phyloP scores from a whole-genome alignment of 495 filamentous ascomycete species.

The Chaetomium cochliodes region DNA sequence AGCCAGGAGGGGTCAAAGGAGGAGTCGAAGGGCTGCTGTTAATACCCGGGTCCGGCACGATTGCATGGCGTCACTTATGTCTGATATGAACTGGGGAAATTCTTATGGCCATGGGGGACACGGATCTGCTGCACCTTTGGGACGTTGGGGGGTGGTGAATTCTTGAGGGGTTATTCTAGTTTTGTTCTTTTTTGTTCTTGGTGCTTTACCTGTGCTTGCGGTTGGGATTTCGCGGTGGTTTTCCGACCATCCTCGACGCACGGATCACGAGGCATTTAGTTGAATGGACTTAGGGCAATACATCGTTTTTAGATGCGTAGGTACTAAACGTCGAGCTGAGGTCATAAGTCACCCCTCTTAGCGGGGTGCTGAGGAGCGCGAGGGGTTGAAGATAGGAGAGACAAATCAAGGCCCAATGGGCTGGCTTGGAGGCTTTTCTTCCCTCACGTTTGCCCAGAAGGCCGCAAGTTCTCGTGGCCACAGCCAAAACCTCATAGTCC shows the following conservation, averaged over 20 bases:
- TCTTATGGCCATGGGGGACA: constrained; percentile 40
- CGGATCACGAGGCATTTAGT: constrained; percentile 36
- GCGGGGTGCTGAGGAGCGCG: not conserved
- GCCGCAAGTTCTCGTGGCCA: not conserved
- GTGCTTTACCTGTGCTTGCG: constrained; percentile 30
- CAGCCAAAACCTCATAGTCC: not conserved
- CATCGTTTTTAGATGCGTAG: constrained; percentile 20
- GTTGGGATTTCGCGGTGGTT: constrained; percentile 29
- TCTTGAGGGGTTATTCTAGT: constrained; percentile 34
- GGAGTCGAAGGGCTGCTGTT: constrained; percentile 83
- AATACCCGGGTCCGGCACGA: constrained; percentile 42
- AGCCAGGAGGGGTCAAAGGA: constrained; percentile 64
- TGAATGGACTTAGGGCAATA: constrained; percentile 35
- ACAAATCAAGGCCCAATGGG: not conserved
- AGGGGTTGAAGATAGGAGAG: not conserved
- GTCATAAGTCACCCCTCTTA: not conserved
- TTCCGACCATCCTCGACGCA: constrained; percentile 26
- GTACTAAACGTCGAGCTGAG: not conserved
- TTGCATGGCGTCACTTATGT: constrained; percentile 52
- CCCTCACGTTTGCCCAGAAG: not conserved
- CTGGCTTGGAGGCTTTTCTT: not conserved
- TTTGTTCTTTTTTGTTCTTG: constrained; percentile 36
- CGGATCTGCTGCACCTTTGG: constrained; percentile 40
- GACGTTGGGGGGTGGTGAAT: constrained; percentile 26
- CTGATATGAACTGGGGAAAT: constrained; percentile 37